Conservation (phyloP, 2,329 filamentous ascomycete genomes). For the Claviceps maximensis region DNA sequence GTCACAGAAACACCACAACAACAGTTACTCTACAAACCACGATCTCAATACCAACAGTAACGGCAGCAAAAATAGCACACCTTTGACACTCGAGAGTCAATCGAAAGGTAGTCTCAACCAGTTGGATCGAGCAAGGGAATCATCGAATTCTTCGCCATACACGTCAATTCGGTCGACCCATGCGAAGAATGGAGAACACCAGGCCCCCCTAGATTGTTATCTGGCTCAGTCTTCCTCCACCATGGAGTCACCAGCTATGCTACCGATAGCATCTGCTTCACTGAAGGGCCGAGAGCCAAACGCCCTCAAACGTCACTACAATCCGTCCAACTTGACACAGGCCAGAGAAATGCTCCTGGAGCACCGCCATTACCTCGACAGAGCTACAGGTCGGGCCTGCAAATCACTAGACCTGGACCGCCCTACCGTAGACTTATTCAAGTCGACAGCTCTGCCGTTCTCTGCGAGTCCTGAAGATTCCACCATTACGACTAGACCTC, state of each 20-base stretch:
- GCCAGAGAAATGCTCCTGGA: slow-evolving; percentile 25
- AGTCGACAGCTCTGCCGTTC: slow-evolving; percentile 13
- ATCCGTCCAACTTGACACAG: slow-evolving; percentile 17
- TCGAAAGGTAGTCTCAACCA: background rate
- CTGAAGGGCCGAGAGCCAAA: slow-evolving; percentile 16
- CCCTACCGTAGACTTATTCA: slow-evolving; percentile 12
- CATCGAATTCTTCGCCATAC: background rate
- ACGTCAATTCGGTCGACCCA: slow-evolving; percentile 2
- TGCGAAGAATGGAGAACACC: slow-evolving; percentile 6
- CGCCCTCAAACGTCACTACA: slow-evolving; percentile 20
- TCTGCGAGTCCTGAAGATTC: slow-evolving; percentile 17
- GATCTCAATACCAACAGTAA: background rate
- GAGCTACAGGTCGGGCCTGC: slow-evolving; percentile 16
- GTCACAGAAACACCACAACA: slow-evolving; percentile 3
- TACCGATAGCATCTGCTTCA: slow-evolving; percentile 18
- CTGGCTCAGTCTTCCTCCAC: slow-evolving; percentile 6
- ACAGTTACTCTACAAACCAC: background rate
- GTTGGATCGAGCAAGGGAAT: background rate
- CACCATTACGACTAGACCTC: slow-evolving; percentile 11
- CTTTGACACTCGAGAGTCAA: background rate
- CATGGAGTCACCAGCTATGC: slow-evolving; percentile 21
- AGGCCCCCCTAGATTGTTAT: slow-evolving; percentile 3
- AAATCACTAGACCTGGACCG: slow-evolving; percentile 23
- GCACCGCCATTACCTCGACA: slow-evolving; percentile 19
- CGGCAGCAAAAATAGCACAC: background rate